These are phyloP conservation scores for Thelonectria olida DNA, from an alignment of 2,329 filamentous ascomycete species.

Conservation along the genomic window DNA sequence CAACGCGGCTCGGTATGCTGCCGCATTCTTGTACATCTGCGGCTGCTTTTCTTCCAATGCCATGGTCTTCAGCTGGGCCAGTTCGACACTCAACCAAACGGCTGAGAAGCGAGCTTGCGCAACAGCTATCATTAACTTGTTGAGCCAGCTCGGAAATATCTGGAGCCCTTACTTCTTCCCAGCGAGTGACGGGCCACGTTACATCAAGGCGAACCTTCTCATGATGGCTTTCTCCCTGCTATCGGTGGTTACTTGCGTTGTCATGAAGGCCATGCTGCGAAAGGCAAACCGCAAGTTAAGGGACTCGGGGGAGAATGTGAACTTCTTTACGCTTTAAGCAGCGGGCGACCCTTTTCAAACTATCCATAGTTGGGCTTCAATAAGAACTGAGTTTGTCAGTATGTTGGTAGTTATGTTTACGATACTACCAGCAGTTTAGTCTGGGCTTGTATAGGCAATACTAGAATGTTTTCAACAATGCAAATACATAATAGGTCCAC, in stretches of 20 bases:
- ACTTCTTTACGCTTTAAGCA: too few relatives aligned
- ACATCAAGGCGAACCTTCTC: slow-evolving; percentile 6
- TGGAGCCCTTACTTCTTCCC: slow-evolving; percentile 42
- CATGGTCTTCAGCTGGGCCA: slow-evolving; percentile 48
- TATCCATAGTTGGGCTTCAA: too few relatives aligned
- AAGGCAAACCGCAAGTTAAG: too few relatives aligned
- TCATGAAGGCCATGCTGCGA: too few relatives aligned
- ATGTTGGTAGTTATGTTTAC: too few relatives aligned
- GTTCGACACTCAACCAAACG: slow-evolving; percentile 44
- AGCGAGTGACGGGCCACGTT: background rate
- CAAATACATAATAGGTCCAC: too few relatives aligned
- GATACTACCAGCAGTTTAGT: too few relatives aligned
- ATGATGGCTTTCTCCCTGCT: background rate
- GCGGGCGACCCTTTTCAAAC: too few relatives aligned
- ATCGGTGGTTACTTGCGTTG: background rate
- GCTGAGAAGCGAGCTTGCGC: slow-evolving; percentile 43
- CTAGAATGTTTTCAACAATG: too few relatives aligned
- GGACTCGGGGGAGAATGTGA: too few relatives aligned
- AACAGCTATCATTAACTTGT: slow-evolving; percentile 28
- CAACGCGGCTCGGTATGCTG: slow-evolving; percentile 28
- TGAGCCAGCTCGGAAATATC: slow-evolving; percentile 34
- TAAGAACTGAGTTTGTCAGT: too few relatives aligned
- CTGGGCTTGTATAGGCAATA: too few relatives aligned
- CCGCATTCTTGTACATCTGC: slow-evolving; percentile 30
- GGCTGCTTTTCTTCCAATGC: slow-evolving; percentile 43